A percentile compares a stretch with the other conserved stretches of the same genome.
Conservation (phyloP, 495 filamentous ascomycete genomes). For the Achaetomiella virescens region DNA sequence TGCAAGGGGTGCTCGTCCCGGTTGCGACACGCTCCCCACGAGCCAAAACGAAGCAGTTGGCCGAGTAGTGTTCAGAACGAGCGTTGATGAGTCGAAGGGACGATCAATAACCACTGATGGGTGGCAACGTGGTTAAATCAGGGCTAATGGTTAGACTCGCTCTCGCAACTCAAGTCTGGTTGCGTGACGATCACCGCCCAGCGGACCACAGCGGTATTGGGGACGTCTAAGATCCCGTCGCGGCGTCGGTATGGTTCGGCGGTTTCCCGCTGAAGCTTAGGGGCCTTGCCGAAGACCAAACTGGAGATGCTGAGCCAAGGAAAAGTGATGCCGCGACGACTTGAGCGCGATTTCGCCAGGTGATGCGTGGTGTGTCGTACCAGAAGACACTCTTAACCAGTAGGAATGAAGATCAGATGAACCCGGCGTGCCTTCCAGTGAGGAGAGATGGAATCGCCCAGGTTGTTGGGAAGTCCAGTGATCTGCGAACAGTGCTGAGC, state of each 20-base stretch:
- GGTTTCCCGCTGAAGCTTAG: not conserved
- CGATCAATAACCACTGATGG: not conserved
- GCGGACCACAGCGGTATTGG: too few species aligned
- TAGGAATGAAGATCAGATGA: conserved; percentile 32
- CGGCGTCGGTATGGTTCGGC: too few species aligned
- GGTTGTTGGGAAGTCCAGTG: conserved; percentile 13
- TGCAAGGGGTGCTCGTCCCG: conserved; percentile 12
- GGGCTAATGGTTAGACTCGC: too few species aligned
- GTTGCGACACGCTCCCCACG: conserved; percentile 13
- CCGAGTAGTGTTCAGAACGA: not conserved
- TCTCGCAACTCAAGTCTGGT: too few species aligned
- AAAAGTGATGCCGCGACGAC: conserved; percentile 10
- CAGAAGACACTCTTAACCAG: conserved; percentile 22
- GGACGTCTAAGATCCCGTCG: not conserved
- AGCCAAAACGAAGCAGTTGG: not conserved
- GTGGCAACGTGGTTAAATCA: too few species aligned
- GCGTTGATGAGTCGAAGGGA: not conserved
- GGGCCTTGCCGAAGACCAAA: conserved; percentile 24
- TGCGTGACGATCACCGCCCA: too few species aligned
- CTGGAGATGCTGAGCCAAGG: conserved; percentile 11
- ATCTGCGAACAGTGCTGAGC: conserved; percentile 13
- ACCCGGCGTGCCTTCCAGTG: conserved; percentile 9
- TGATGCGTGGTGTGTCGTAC: conserved; percentile 23
- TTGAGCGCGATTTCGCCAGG: conserved; percentile 16
- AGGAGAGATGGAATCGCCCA: conserved; percentile 8